These are phyloP conservation scores for Ganoderma multipileum DNA, from an alignment of 1,284 basidiomycete genomes.

Conservation along the genomic window DNA sequence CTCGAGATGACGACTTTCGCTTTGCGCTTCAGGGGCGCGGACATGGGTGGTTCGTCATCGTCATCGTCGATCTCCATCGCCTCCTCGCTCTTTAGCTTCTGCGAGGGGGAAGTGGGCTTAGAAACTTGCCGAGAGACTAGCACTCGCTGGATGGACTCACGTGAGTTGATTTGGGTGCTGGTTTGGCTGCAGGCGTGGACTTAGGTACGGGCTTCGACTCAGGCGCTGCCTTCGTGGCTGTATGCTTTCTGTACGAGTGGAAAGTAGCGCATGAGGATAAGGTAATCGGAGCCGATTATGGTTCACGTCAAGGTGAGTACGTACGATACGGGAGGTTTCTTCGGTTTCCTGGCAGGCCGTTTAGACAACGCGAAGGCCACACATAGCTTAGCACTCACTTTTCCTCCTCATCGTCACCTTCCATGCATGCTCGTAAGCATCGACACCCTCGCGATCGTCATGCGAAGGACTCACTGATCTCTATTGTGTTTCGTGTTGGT, in stretches of 20 bases:
- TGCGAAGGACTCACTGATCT: slow-evolving; percentile 22
- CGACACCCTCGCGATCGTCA: not conserved
- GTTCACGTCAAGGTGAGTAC: not conserved
- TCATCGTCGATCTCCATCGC: slow-evolving; percentile 37
- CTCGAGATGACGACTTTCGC: slow-evolving; percentile 38
- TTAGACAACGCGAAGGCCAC: not conserved
- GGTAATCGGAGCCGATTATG: no score
- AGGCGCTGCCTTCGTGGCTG: not conserved
- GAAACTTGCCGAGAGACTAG: not conserved
- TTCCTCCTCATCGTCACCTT: slow-evolving; percentile 18
- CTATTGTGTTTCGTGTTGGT: slow-evolving; percentile 14
- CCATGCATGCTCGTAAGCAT: not conserved
- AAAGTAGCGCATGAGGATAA: not conserved
- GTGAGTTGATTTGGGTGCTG: not conserved
- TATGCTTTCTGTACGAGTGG: not conserved
- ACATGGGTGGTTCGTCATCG: slow-evolving; percentile 23
- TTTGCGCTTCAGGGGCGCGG: slow-evolving; percentile 40
- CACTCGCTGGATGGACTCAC: not conserved
- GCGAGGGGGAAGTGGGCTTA: not conserved
- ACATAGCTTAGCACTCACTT: not conserved
- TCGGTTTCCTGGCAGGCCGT: not conserved
- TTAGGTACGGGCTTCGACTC: not conserved
- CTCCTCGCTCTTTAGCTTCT: slow-evolving; percentile 37
- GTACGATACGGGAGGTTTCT: slow-evolving; percentile 13
- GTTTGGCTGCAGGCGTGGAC: not conserved